Evolutionary conservation across 2,329 filamentous ascomycete species (phyloP).

Genomic region (Cordyceps fumosorosea): DNA sequence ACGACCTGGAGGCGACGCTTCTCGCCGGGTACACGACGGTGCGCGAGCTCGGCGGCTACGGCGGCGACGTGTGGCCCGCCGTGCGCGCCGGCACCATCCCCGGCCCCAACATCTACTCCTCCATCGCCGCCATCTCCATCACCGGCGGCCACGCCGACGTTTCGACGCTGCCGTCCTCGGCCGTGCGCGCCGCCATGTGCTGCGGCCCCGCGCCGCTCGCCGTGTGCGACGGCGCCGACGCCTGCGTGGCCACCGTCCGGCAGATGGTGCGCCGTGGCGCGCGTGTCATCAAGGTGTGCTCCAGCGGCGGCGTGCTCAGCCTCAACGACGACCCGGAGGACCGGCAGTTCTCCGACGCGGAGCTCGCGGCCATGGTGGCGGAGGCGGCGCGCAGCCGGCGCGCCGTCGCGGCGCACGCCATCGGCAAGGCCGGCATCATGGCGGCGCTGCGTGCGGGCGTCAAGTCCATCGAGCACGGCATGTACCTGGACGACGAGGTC

Average conservation of each 20-base stretch:
- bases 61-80: constrained; percentile 32
- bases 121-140: constrained; percentile 34
- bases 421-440: constrained; percentile 41
- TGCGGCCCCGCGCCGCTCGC: constrained; percentile 25
- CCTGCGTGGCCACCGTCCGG: constrained; percentile 37
- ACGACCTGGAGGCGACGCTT: constrained; percentile 34
- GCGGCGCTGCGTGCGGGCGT: constrained; percentile 37
- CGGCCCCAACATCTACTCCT: constrained; percentile 41
- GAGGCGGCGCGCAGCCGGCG: constrained; percentile 34
- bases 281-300: constrained; percentile 40
- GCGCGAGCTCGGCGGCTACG: constrained; percentile 40
- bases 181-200: constrained; percentile 25
- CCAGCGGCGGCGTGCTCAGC: constrained; percentile 37
- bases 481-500: constrained; percentile 39
- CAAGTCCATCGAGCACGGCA: constrained; percentile 42
- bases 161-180: constrained; percentile 29
- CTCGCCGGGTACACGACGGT: constrained; percentile 43
- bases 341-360: constrained; percentile 37
- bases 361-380: constrained; percentile 36
- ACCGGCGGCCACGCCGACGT: constrained; percentile 43
- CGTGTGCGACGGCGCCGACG: constrained; percentile 39
- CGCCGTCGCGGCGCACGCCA: constrained; percentile 36
- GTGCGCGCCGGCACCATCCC: constrained; percentile 35
- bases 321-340: constrained; percentile 36
- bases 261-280: constrained; percentile 39